Percentiles rank a stretch among this genome's conserved stretches.
These are phyloP conservation scores for Rhodotorula graminis DNA, from an alignment of 768 basidiomycete species.

Conservation along the genomic window DNA sequence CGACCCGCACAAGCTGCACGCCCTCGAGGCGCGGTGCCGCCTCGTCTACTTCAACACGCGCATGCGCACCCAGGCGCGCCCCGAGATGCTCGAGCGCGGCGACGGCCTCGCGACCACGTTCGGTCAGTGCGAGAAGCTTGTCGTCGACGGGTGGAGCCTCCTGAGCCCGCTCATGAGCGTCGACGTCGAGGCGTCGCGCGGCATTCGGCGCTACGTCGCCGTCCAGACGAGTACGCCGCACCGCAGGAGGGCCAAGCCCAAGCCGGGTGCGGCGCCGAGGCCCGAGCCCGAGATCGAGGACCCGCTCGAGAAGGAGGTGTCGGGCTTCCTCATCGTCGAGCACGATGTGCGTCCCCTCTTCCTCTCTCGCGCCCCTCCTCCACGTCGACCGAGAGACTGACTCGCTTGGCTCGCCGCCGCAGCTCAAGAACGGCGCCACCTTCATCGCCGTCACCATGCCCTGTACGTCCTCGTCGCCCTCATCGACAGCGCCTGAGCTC, in stretches of 20 bases:
- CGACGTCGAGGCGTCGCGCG: conserved; percentile 3
- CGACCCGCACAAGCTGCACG: background rate
- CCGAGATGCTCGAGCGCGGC: conserved; percentile 20
- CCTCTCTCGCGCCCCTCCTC: too few species aligned
- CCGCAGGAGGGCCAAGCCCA: conserved; percentile 12
- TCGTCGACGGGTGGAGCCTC: conserved; percentile 19
- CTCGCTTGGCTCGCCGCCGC: too few species aligned
- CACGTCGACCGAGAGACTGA: background rate
- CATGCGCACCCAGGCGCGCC: conserved; percentile 1
- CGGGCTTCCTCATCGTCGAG: conserved; percentile 20
- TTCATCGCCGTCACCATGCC: conserved; percentile 23
- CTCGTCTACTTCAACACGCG: conserved; percentile 14
- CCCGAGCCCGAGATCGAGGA: background rate
- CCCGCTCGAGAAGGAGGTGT: conserved; percentile 7
- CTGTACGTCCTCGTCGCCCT: background rate
- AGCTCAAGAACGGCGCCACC: conserved; percentile 4
- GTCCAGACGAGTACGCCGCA: conserved; percentile 15
- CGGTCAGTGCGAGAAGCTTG: conserved; percentile 18
- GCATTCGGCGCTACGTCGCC: conserved; percentile 1
- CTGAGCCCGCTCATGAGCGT: conserved; percentile 3
- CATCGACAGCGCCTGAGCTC: too few species aligned
- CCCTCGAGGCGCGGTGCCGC: conserved; percentile 6
- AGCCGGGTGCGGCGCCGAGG: background rate
- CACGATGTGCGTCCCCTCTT: background rate
- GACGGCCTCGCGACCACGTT: conserved; percentile 17